Conservation (phyloP, 163 green algal species). For the Volvox carteri region DNA sequence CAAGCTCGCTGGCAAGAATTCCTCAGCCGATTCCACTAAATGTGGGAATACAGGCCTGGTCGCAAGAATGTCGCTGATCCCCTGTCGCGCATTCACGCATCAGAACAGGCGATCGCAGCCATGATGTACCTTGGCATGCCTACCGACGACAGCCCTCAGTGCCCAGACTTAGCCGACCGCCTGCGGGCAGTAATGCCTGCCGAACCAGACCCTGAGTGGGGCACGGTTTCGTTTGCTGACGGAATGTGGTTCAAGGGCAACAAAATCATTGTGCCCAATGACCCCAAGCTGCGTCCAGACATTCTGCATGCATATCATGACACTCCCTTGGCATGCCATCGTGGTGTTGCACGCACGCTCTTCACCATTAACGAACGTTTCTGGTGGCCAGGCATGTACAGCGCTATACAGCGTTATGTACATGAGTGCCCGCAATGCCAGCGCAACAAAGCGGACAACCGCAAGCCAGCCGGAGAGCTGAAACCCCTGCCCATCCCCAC, state of each 20-base stretch:
- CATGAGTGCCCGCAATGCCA: no score
- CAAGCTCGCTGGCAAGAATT: slow-evolving; percentile 53
- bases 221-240: background rate
- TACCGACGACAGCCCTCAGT: no score
- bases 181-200: background rate
- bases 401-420: background rate
- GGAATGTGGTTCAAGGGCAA: no score
- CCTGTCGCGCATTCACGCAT: background rate
- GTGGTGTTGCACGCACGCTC: slow-evolving; percentile 2
- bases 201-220: background rate
- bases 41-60: slow-evolving; percentile 55
- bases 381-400: background rate
- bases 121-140: no score
- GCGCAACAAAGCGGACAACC: no score
- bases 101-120: background rate
- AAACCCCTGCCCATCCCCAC: background rate
- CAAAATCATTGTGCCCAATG: no score
- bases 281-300: no score
- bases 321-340: background rate
- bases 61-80: slow-evolving; percentile 56
- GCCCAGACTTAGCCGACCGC: no score
- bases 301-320: no score
- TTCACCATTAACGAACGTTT: background rate
- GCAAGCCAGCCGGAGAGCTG: no score
- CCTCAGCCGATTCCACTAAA: slow-evolving; percentile 25